phyloP scores from a whole-genome alignment of 345 rosid genomes.

The Syzygium grande region DNA sequence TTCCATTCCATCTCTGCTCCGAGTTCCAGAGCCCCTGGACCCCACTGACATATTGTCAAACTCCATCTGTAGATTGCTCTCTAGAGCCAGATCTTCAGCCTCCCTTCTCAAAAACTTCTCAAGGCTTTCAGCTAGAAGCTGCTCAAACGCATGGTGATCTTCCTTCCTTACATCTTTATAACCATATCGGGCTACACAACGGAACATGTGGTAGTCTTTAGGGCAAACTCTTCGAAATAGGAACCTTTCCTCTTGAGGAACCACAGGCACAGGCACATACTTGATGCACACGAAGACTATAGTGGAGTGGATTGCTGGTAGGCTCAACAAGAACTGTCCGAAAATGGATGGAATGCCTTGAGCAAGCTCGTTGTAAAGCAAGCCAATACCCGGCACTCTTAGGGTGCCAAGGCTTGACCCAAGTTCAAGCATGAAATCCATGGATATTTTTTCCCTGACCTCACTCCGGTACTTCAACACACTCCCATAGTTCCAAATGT shows the following conservation, averaged over 20 bases:
- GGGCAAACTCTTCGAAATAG: conserved; percentile 87
- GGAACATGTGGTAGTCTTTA: conserved; percentile 89
- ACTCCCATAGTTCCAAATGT: conserved; percentile 93
- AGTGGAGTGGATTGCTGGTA: conserved; percentile 91
- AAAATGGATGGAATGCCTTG: conserved; percentile 87
- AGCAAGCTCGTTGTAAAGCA: conserved; percentile 83
- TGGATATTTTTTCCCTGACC: conserved; percentile 78
- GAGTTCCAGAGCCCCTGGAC: conserved; percentile 16
- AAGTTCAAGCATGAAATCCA: conserved; percentile 80
- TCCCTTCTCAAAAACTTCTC: conserved; percentile 77
- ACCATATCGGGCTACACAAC: conserved; percentile 84
- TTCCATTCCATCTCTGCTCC: conserved; percentile 11
- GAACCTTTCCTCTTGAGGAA: conserved; percentile 84
- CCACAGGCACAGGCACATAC: conserved; percentile 89
- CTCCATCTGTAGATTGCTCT: conserved; percentile 36
- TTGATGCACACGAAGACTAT: conserved; percentile 88
- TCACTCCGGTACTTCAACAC: conserved; percentile 91
- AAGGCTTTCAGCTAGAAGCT: conserved; percentile 69
- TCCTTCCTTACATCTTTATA: conserved; percentile 87
- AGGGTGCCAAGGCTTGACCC: conserved; percentile 83
- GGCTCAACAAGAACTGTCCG: conserved; percentile 74
- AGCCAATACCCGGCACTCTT: conserved; percentile 80
- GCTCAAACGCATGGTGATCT: conserved; percentile 75
- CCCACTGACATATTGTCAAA: conserved; percentile 29
- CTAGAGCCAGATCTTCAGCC: conserved; percentile 74